These are phyloP conservation scores for Rhodomyrtus psidioides DNA, from an alignment of 441 rosid genomes.

Conservation along the genomic window DNA sequence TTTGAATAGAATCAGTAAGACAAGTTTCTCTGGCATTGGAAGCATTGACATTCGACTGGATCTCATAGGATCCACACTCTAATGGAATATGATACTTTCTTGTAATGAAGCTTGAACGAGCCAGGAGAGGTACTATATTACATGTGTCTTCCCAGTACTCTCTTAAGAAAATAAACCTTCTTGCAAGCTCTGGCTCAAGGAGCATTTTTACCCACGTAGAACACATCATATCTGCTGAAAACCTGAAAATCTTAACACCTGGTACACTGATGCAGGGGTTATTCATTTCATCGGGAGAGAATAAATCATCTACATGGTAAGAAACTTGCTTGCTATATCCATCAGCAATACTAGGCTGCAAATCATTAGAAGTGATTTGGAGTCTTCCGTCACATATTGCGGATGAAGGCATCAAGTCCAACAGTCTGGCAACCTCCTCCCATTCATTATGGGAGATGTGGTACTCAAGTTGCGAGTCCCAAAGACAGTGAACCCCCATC, in stretches of 20 bases:
- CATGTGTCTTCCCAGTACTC: slow-evolving; percentile 87
- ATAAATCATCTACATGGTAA: slow-evolving; percentile 40
- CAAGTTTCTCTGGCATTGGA: slow-evolving; percentile 31
- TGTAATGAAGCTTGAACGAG: slow-evolving; percentile 72
- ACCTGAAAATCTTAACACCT: slow-evolving; percentile 59
- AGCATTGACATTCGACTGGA: slow-evolving; percentile 38
- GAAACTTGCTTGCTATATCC: slow-evolving; percentile 36
- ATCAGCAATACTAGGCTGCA: slow-evolving; percentile 39
- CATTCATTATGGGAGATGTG: slow-evolving; percentile 81
- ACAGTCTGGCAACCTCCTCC: slow-evolving; percentile 82
- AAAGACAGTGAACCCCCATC: slow-evolving; percentile 91
- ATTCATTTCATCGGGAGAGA: slow-evolving; percentile 78
- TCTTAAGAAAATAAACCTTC: slow-evolving; percentile 66
- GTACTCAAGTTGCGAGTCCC: slow-evolving; percentile 98
- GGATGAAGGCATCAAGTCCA: slow-evolving; percentile 73
- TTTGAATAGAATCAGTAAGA: slow-evolving; percentile 33
- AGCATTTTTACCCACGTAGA: slow-evolving; percentile 70
- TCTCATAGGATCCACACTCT: slow-evolving; percentile 36
- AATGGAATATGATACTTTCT: slow-evolving; percentile 28
- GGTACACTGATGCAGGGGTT: slow-evolving; percentile 83
- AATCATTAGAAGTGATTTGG: slow-evolving; percentile 65
- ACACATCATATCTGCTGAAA: slow-evolving; percentile 48
- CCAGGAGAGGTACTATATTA: slow-evolving; percentile 69
- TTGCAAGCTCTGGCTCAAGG: slow-evolving; percentile 88
- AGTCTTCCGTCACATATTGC: slow-evolving; percentile 67